Conservation (phyloP, 108 stramenopile species). For the Stephanodiscus minutulus region DNA sequence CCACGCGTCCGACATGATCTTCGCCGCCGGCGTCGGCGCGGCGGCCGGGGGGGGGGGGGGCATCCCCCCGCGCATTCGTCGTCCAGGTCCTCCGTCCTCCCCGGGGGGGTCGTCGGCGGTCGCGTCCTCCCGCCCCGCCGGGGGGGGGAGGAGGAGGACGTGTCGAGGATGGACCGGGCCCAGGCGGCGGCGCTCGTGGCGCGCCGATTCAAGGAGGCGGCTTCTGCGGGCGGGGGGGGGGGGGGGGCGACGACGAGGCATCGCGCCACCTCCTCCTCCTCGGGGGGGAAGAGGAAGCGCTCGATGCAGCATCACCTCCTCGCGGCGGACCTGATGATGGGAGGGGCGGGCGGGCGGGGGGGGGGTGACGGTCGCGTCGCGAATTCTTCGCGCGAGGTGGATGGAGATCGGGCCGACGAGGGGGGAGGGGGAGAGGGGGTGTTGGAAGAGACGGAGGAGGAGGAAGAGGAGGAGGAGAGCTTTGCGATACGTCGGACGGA, state of each 20-base stretch:
- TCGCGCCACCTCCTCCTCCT: slow-evolving; percentile 16
- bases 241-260: slow-evolving; percentile 20
- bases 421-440: slow-evolving; percentile 20
- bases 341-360: neutral
- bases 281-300: slow-evolving; percentile 39
- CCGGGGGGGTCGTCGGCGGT: neutral
- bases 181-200: slow-evolving; percentile 73
- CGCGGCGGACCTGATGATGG: slow-evolving; percentile 46
- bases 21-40: slow-evolving; percentile 7
- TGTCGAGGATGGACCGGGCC: slow-evolving; percentile 66
- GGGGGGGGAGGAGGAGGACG: slow-evolving; percentile 41
- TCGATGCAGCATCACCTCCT: slow-evolving; percentile 57
- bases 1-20: slow-evolving; percentile 44
- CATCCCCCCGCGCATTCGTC: no score
- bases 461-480: slow-evolving; percentile 49
- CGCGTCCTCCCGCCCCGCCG: neutral
- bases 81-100: slow-evolving; percentile 2
- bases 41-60: no score
- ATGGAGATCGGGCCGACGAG: neutral
- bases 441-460: slow-evolving; percentile 24
- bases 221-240: slow-evolving; percentile 1
- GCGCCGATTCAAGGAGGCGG: slow-evolving; percentile 11
- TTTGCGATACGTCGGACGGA: slow-evolving; percentile 27
- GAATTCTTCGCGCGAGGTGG: slow-evolving; percentile 13
- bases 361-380: slow-evolving; percentile 15